Evolutionary conservation across 2,329 filamentous ascomycete species (phyloP), one percentile per base, ranked within the genome.

Genomic region (Mariannaea elegans): DNA sequence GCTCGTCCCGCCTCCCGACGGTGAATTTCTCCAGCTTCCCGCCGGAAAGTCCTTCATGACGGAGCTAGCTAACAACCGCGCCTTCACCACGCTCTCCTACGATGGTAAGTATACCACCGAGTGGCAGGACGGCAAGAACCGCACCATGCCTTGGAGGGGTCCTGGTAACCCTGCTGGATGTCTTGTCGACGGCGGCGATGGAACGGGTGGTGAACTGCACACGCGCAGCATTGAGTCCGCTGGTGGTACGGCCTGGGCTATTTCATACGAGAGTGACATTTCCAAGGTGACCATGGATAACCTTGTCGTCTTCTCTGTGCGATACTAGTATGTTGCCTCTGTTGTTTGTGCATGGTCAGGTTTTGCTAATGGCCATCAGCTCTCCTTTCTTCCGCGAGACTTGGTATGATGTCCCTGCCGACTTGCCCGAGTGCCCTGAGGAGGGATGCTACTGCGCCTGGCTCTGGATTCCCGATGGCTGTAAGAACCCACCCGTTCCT

Each of bases 1-100:
- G 58, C 63, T 68, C 10, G 76, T 75, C 7, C 78, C 75, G 4
- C 72, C 72, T 7, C 58, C 69, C 1, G 62, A 68, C 2, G 70
- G 68, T 29, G 72, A 71, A 12, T 73, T 67, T 18, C 76, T 85
- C 39, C 75, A 78, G 24, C 72, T 85, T 2, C 82, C 82, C 2
- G 82, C 81, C 2, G 81, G 81, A 18, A 78, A 79, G 36, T 71
- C 75, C 0, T 81, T 84, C 63, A 81, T 75, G 21, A 79, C 81
- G 7, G 81, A 85, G 62, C 72, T 83, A 0, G 81, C 82, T 24
- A 78, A 82, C 61, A 84, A 84, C 73, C 78, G 79, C 7, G 81
- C 75, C 13, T 77, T 79, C 49, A 82, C 81, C 0, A 82, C 77
- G 0, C 75, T 84, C 10, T 80, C 80, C 2, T 82, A 78, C 61